phyloP scores from a whole-genome alignment of 1,284 basidiomycete genomes.

The Microbotryum saponariae region DNA sequence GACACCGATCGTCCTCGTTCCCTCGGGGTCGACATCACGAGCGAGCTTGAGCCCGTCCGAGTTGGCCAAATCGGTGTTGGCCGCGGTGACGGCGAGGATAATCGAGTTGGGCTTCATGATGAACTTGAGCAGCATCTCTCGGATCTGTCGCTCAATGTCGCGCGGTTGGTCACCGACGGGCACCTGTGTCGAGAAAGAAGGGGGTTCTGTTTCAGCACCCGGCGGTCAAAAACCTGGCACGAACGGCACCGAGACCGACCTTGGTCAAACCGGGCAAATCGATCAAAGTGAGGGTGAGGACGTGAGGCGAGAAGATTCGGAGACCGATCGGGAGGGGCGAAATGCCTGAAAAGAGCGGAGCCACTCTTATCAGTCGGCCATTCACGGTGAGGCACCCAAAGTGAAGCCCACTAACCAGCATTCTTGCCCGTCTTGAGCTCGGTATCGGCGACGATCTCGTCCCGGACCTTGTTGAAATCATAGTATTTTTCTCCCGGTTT shows the following conservation, averaged over 20 bases:
- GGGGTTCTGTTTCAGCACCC: background rate
- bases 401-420: conserved; percentile 49
- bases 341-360: conserved; percentile 54
- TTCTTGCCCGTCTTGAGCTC: conserved; percentile 97
- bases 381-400: background rate
- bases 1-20: conserved; percentile 90
- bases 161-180: conserved; percentile 96
- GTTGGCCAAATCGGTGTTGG: conserved; percentile 95
- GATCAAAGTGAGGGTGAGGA: conserved; percentile 91
- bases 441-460: conserved; percentile 92
- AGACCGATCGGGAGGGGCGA: conserved; percentile 94
- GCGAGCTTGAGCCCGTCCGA: conserved; percentile 96
- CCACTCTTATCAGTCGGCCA: background rate
- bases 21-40: conserved; percentile 92
- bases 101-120: conserved; percentile 78
- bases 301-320: conserved; percentile 91
- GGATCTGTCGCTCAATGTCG: conserved; percentile 96
- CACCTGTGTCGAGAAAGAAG: conserved; percentile 42
- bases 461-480: conserved; percentile 93
- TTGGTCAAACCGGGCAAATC: conserved; percentile 95
- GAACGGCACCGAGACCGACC: conserved; percentile 36
- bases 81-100: conserved; percentile 90
- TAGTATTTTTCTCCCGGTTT: conserved; percentile 93
- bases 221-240: background rate
- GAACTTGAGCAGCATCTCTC: conserved; percentile 92